A percentile compares a stretch with the other conserved stretches of the same genome.
Conservation (phyloP, 208 protist species). For the Wallacemonas sp. region DNA sequence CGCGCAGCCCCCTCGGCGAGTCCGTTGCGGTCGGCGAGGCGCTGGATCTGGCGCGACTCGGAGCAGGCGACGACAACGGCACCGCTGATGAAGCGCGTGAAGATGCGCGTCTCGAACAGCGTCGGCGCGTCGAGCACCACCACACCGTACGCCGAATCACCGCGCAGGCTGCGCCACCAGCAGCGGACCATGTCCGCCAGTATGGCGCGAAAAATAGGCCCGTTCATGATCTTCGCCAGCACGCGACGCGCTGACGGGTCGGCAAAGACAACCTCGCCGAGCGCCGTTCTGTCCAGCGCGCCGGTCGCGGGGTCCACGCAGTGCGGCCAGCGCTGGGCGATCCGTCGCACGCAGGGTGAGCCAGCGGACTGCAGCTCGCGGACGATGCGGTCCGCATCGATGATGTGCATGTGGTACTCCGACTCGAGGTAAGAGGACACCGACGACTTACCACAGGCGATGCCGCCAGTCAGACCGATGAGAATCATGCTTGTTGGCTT, state of each 20-base stretch:
- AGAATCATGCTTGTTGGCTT: constrained; percentile 80
- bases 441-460: constrained; percentile 91
- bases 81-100: constrained; percentile 73
- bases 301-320: constrained; percentile 65
- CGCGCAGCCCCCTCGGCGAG: constrained; percentile 49
- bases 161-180: constrained; percentile 60
- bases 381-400: constrained; percentile 83
- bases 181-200: constrained; percentile 42
- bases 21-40: constrained; percentile 57
- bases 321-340: constrained; percentile 70
- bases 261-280: constrained; percentile 81
- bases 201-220: constrained; percentile 75
- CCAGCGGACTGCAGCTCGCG: constrained; percentile 73
- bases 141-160: constrained; percentile 22
- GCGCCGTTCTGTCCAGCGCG: constrained; percentile 58
- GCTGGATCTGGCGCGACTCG: constrained; percentile 60
- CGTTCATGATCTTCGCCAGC: constrained; percentile 78
- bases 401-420: constrained; percentile 61
- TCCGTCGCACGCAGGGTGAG: constrained; percentile 56
- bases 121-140: constrained; percentile 90
- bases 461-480: constrained; percentile 92
- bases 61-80: constrained; percentile 70
- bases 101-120: constrained; percentile 83
- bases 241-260: constrained; percentile 52
- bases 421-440: constrained; percentile 58